Evolutionary conservation across 768 basidiomycete species (phyloP).

Genomic region (Saitozyma podzolica): DNA sequence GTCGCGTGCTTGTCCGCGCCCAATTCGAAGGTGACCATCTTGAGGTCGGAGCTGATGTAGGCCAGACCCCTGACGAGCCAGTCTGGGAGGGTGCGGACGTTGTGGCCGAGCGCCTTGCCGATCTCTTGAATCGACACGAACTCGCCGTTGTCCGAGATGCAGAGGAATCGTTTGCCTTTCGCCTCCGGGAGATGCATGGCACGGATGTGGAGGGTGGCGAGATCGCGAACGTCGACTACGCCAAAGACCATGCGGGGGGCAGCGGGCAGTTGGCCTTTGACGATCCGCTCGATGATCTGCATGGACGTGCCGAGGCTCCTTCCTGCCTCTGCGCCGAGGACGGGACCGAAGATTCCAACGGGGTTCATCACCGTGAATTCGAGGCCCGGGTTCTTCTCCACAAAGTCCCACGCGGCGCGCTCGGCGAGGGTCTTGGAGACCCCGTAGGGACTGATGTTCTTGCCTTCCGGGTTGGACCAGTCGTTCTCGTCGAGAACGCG

Average conservation of each 20-base stretch:
- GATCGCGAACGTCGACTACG: conserved; percentile 13
- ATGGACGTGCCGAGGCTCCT: not conserved
- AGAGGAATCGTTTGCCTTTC: conserved; percentile 9
- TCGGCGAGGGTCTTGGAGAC: conserved; percentile 4
- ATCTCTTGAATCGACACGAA: not conserved
- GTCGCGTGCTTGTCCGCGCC: not conserved
- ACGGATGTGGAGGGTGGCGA: conserved; percentile 12
- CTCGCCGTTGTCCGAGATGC: not conserved
- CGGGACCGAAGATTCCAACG: conserved; percentile 13
- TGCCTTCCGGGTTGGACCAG: not conserved
- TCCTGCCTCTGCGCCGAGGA: not conserved
- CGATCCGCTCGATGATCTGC: conserved; percentile 3
- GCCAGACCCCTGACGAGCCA: conserved; percentile 4
- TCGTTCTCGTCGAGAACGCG: not conserved
- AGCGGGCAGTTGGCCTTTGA: conserved; percentile 7
- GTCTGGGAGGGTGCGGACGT: not conserved
- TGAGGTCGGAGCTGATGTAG: not conserved
- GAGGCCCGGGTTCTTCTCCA: not conserved
- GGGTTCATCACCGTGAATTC: not conserved
- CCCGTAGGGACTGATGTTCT: not conserved
- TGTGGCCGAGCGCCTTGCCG: not conserved
- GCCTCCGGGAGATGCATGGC: conserved; percentile 9
- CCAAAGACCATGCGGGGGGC: conserved; percentile 7
- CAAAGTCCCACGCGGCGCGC: conserved; percentile 11
- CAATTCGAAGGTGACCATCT: not conserved